Percentiles rank a stretch among this genome's conserved stretches.
Evolutionary conservation across 1,284 basidiomycete species (phyloP).

Genomic region (Hymenochaete sp.): DNA sequence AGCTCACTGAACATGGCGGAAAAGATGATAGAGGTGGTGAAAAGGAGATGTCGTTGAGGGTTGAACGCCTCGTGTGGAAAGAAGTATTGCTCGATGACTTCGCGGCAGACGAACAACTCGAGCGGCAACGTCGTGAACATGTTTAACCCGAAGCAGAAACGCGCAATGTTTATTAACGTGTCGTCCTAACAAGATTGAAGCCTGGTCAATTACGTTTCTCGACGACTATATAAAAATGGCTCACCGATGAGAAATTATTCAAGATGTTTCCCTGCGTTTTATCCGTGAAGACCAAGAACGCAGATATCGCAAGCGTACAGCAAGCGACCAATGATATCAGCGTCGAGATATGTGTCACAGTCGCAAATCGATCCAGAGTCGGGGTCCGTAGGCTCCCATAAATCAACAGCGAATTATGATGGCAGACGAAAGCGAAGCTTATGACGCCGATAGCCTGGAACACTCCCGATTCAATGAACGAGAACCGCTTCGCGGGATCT

Average conservation of each 20-base stretch:
- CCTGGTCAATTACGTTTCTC: background rate
- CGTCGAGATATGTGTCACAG: slow-evolving; percentile 90
- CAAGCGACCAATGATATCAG: slow-evolving; percentile 75
- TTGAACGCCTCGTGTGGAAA: slow-evolving; percentile 79
- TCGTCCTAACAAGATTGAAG: slow-evolving; percentile 44
- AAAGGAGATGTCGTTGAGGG: slow-evolving; percentile 79
- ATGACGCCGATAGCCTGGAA: slow-evolving; percentile 94
- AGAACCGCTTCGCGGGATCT: slow-evolving; percentile 59
- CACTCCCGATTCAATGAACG: slow-evolving; percentile 66
- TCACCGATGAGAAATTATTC: slow-evolving; percentile 79
- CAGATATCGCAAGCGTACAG: slow-evolving; percentile 80
- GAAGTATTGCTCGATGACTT: slow-evolving; percentile 91
- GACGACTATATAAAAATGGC: slow-evolving; percentile 19
- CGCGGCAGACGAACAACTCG: slow-evolving; percentile 90
- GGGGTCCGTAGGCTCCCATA: slow-evolving; percentile 91
- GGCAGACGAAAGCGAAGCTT: slow-evolving; percentile 91
- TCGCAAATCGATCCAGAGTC: slow-evolving; percentile 89
- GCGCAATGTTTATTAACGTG: slow-evolving; percentile 84
- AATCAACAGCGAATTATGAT: slow-evolving; percentile 90
- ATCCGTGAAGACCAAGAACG: slow-evolving; percentile 89
- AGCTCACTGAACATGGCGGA: slow-evolving; percentile 73
- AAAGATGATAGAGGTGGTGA: slow-evolving; percentile 82
- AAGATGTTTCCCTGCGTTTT: slow-evolving; percentile 91
- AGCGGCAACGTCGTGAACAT: slow-evolving; percentile 97
- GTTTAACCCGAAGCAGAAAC: slow-evolving; percentile 93